phyloP scores from a whole-genome alignment of 176 grass and related monocot genomes.

The Ensete ventricosum region DNA sequence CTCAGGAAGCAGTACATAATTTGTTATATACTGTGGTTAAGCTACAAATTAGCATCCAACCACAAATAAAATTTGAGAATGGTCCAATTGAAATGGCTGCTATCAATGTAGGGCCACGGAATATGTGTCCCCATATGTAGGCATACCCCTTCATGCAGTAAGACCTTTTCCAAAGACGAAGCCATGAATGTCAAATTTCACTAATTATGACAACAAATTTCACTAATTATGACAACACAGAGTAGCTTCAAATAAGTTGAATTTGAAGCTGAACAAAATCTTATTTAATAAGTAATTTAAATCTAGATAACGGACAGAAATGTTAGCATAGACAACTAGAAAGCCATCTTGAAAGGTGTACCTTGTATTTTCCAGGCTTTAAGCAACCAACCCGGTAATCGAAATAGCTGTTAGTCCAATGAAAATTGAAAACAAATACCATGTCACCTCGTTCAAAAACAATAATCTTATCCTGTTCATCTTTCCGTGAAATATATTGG shows the following conservation, averaged over 20 bases:
- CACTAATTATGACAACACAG: not conserved
- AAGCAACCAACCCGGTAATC: constrained; percentile 77
- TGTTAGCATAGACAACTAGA: not conserved
- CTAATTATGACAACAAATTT: not conserved
- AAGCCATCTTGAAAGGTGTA: constrained; percentile 8
- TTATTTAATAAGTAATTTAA: not conserved
- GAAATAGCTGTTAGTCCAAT: constrained; percentile 75
- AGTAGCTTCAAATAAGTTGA: not conserved
- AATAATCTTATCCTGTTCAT: constrained; percentile 80
- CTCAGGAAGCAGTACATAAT: not conserved
- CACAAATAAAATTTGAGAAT: not conserved
- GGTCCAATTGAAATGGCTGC: not conserved
- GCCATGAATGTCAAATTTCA: not conserved
- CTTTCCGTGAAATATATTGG: constrained; percentile 86
- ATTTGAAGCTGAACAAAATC: not conserved
- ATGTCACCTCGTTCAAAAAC: constrained; percentile 75
- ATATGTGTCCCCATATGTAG: too few species aligned
- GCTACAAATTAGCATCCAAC: not conserved
- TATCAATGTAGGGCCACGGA: not conserved
- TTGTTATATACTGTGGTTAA: not conserved
- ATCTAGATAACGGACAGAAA: not conserved
- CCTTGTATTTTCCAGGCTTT: constrained; percentile 83
- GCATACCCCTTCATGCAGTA: too few species aligned
- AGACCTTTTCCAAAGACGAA: too few species aligned
- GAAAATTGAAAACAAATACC: constrained; percentile 97